Conservation (phyloP, 2,329 filamentous ascomycete species). For the Colletotrichum tabaci region DNA sequence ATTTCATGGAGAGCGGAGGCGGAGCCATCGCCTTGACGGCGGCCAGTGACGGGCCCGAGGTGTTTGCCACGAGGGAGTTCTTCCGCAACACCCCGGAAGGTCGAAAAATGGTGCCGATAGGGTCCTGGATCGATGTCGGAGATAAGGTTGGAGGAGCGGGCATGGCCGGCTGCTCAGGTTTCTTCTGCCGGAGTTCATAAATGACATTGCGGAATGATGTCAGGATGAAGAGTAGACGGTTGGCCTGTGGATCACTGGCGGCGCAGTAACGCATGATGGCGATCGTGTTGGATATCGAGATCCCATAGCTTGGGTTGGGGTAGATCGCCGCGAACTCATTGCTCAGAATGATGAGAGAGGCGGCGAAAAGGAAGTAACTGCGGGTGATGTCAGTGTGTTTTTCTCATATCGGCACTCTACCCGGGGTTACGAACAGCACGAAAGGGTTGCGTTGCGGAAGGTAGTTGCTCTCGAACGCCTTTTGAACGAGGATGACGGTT, state of each 20-base stretch:
- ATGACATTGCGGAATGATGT: conserved; percentile 63
- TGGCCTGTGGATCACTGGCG: conserved; percentile 63
- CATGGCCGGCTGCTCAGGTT: conserved; percentile 44
- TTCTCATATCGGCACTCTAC: neutral
- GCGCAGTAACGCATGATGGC: conserved; percentile 65
- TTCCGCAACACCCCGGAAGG: conserved; percentile 36
- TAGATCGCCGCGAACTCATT: conserved; percentile 70
- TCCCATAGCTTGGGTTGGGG: conserved; percentile 57
- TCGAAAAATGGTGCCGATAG: conserved; percentile 50
- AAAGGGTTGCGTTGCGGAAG: conserved; percentile 69
- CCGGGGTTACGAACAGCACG: conserved; percentile 62
- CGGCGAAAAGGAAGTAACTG: conserved; percentile 71
- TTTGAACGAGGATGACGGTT: conserved; percentile 63
- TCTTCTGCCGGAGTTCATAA: conserved; percentile 37
- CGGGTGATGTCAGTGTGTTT: conserved; percentile 26
- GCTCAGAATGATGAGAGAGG: conserved; percentile 67
- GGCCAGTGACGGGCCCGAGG: neutral
- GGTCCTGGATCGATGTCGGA: conserved; percentile 44
- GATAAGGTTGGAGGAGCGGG: conserved; percentile 43
- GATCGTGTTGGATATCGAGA: conserved; percentile 61
- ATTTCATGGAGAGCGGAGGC: conserved; percentile 38
- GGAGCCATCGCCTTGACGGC: conserved; percentile 32
- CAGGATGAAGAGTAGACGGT: conserved; percentile 65
- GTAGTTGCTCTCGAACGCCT: conserved; percentile 59
- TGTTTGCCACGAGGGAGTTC: conserved; percentile 32